Evolutionary conservation across 352 stramenopile species (phyloP).

Genomic region (Ochromonadaceae sp.): DNA sequence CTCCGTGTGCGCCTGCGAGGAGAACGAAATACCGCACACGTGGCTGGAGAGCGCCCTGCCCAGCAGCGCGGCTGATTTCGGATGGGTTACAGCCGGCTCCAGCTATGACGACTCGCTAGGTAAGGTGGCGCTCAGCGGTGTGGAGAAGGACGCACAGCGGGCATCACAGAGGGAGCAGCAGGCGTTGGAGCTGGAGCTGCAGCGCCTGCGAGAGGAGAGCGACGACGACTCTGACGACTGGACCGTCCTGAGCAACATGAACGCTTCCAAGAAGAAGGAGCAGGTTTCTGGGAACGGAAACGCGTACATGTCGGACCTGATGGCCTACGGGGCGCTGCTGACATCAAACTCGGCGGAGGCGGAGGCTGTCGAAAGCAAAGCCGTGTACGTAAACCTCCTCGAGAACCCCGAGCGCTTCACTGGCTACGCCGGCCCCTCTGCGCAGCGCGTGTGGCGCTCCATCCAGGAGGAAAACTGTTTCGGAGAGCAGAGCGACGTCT

Average conservation of each 20-base stretch:
- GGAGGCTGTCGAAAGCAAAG: conserved; percentile 31
- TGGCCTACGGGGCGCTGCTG: not conserved
- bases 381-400: conserved; percentile 81
- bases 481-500: conserved; percentile 44
- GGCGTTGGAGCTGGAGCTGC: not conserved
- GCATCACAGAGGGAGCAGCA: not conserved
- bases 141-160: not conserved
- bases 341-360: conserved; percentile 34
- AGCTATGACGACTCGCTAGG: not conserved
- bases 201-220: not conserved
- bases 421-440: conserved; percentile 72
- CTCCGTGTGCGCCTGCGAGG: conserved; percentile 63
- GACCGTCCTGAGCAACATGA: not conserved
- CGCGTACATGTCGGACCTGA: not conserved
- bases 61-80: not conserved
- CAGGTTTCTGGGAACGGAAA: not conserved
- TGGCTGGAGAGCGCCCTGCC: conserved; percentile 51
- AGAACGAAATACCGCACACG: conserved; percentile 54
- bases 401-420: conserved; percentile 96
- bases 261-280: not conserved
- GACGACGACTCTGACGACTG: not conserved
- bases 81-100: not conserved
- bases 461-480: conserved; percentile 98
- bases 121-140: not conserved
- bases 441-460: conserved; percentile 79